Base-by-base conservation (phyloP, 2,329 filamentous ascomycete genomes). In the Hymenoscyphus albidus region DNA sequence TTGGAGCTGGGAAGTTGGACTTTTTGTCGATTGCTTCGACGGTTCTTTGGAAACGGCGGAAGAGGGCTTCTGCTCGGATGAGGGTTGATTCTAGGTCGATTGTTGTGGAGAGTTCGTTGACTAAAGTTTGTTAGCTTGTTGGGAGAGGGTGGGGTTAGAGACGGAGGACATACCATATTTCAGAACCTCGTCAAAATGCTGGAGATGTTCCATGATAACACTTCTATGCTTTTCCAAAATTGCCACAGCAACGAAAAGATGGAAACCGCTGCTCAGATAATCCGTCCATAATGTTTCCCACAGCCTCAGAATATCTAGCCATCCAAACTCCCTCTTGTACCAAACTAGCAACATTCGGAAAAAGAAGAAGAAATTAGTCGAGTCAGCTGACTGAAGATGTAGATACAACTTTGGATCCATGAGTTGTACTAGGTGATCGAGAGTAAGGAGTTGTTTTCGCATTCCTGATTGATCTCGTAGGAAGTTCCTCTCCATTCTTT, bases 321-420 rank as follows among this genome's bases (percentile, higher is more conserved):
- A 99, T 70, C 87, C 85, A 72, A 99, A 99, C 77, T 99, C 95
- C 58, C 95, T 89, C 81, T 99, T 99, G 78, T 95, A 99, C 95
- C 95, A 99, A 10, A 99, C 95, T 1, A 99, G 83, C 40, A 99
- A 83, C 95, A 98, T 98, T 66, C 95, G 91, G 85, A 98, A 99
- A 82, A 99, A 98, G 81, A 99, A 99, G 79, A 99, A 99, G 78
- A 99, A 99, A 77, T 99, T 99, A 31, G 95, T 99, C 73, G 91
- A 96, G 73, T 99, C 96, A 22, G 93, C 91, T 16, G 85, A 88
- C 76, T 96, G 87, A 0, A 99, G 85, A 72, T 99, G 95, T 1
- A 91, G 83, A 78, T 97, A 98, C 7, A 99, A 86, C 75, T 93
- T 91, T 0, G 96, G 95, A 70, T 99, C 95, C 87, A 99, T 93